Evolutionary conservation across 2,329 filamentous ascomycete genomes (phyloP).

Genomic region (Cadophora luteo-olivacea): DNA sequence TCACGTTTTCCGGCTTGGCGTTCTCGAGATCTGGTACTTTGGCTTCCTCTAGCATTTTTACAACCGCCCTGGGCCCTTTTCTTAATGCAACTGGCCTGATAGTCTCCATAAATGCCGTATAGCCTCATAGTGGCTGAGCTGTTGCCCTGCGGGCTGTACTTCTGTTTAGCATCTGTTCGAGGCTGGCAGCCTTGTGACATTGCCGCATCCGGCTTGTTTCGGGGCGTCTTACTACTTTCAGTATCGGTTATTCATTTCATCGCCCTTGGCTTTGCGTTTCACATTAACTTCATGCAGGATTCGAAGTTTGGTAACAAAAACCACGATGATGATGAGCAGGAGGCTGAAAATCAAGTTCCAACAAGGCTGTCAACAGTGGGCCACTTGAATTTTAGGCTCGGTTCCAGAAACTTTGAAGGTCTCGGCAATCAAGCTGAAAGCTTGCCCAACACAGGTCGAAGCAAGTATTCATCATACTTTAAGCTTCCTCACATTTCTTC

Average conservation of each 20-base stretch:
- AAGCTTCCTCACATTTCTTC: not conserved
- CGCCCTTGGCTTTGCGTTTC: not conserved
- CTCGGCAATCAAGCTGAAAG: not conserved
- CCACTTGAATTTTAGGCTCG: not conserved
- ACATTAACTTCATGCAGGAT: not conserved
- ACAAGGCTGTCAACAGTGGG: not conserved
- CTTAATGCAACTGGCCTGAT: not conserved
- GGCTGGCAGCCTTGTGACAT: not conserved
- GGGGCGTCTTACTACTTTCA: not conserved
- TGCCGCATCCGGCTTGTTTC: not conserved
- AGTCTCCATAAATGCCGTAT: not conserved
- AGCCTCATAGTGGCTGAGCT: not conserved
- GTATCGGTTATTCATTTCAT: not conserved
- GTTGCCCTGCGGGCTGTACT: not conserved
- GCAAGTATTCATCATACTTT: not conserved
- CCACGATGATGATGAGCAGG: not conserved
- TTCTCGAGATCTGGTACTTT: not conserved
- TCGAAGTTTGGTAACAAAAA: not conserved
- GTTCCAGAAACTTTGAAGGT: not conserved
- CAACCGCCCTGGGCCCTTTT: not conserved
- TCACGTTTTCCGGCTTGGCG: not conserved
- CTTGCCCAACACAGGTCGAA: not conserved
- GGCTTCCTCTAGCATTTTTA: not conserved
- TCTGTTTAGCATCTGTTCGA: not conserved
- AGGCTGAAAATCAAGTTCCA: not conserved